Percentiles rank a stretch among this genome's conserved stretches.
Conservation (phyloP, 345 rosid genomes). For the Eucalyptus polybractea region DNA sequence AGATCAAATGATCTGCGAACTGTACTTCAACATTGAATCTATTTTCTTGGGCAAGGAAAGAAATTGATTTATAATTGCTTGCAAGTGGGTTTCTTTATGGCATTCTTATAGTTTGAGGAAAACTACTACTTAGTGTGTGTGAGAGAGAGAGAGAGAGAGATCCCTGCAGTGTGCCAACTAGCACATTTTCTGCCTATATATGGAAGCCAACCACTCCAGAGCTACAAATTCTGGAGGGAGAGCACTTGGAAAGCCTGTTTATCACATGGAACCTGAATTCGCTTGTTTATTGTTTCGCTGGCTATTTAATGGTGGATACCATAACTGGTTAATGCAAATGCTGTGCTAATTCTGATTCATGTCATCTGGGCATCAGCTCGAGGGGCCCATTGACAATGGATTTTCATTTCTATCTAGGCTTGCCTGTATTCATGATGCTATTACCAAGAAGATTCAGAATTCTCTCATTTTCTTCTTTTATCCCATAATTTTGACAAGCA, state of each 20-base stretch:
- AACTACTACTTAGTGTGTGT: neutral
- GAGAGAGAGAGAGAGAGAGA: neutral
- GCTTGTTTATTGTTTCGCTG: neutral
- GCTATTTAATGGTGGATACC: neutral
- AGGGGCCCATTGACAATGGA: neutral
- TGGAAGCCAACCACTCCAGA: neutral
- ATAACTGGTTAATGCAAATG: neutral
- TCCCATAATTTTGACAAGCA: neutral
- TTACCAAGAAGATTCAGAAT: neutral
- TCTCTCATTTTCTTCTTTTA: neutral
- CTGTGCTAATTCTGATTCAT: neutral
- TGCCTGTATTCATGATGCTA: neutral
- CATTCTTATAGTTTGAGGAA: neutral
- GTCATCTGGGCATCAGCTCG: neutral
- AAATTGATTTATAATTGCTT: neutral
- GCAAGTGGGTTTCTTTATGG: neutral
- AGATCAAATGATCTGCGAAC: neutral
- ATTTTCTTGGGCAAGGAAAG: neutral
- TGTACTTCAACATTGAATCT: neutral
- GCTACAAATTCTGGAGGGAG: neutral
- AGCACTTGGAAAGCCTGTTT: neutral
- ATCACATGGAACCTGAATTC: neutral
- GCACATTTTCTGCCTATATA: neutral
- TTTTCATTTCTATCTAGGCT: neutral
- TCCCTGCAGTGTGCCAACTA: neutral